A percentile compares a stretch with the other conserved stretches of the same genome.
Conservation (phyloP, 192 early-diverging fungal species). For the Mortierella antarctica region DNA sequence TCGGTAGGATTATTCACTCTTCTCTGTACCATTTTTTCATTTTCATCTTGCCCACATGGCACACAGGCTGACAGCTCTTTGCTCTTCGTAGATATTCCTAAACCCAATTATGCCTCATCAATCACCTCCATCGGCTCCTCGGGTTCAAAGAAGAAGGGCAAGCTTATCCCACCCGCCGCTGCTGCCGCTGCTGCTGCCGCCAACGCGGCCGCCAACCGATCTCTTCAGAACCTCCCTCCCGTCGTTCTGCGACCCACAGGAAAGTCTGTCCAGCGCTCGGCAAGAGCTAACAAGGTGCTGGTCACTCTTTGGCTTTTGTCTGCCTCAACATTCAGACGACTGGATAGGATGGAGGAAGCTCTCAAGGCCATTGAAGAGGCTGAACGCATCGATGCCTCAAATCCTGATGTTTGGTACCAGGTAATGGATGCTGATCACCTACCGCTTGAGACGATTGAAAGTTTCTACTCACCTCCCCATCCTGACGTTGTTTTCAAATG, state of each 20-base stretch:
- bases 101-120: conserved; percentile 54
- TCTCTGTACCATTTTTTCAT: conserved; percentile 51
- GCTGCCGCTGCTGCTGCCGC: conserved; percentile 12
- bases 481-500: background rate
- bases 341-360: conserved; percentile 64
- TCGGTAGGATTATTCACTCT: conserved; percentile 38
- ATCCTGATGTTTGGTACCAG: conserved; percentile 64
- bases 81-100: conserved; percentile 31
- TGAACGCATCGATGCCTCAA: conserved; percentile 56
- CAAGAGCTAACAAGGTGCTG: conserved; percentile 58
- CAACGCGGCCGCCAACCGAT: conserved; percentile 22
- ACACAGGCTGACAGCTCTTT: no score
- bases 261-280: conserved; percentile 50
- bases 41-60: no score
- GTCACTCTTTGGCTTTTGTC: conserved; percentile 66
- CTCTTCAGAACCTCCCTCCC: conserved; percentile 44
- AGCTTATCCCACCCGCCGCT: conserved; percentile 57
- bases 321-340: conserved; percentile 59
- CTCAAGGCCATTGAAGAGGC: conserved; percentile 66
- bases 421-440: conserved; percentile 2
- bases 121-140: conserved; percentile 49
- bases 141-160: conserved; percentile 24
- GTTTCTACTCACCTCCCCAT: background rate
- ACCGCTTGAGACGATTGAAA: background rate
- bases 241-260: conserved; percentile 36